Conservation (phyloP, 1,284 basidiomycete species). For the Xanthoconium separans region DNA sequence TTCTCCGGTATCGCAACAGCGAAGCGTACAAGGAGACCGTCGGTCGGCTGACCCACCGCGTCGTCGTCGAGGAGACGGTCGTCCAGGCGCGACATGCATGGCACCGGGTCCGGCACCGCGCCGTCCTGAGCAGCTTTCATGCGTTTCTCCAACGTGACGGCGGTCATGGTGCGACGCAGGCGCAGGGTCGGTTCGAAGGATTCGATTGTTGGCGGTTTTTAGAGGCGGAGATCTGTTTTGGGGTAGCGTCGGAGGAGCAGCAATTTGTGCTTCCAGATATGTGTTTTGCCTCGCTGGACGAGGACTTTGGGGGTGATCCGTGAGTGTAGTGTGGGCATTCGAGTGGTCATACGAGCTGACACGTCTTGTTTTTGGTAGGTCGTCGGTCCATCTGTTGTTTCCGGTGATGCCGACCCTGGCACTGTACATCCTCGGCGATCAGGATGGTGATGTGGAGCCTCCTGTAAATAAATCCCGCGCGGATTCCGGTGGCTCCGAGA, state of each 20-base stretch:
- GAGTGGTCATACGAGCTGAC: not conserved
- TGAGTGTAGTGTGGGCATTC: slow-evolving; percentile 9
- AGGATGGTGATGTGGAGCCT: slow-evolving; percentile 17
- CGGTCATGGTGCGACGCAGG: not conserved
- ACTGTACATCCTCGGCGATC: slow-evolving; percentile 44
- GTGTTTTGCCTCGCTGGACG: slow-evolving; percentile 37
- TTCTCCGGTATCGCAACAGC: slow-evolving; percentile 56
- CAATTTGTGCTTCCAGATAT: slow-evolving; percentile 38
- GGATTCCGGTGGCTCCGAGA: not conserved
- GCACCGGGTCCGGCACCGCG: slow-evolving; percentile 30
- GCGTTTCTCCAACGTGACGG: slow-evolving; percentile 25
- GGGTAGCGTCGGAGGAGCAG: slow-evolving; percentile 34
- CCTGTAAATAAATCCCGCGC: not conserved
- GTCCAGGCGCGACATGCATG: slow-evolving; percentile 29
- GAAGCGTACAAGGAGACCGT: slow-evolving; percentile 40
- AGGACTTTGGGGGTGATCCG: slow-evolving; percentile 30
- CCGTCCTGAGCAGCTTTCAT: slow-evolving; percentile 27
- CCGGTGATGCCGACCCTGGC: slow-evolving; percentile 51
- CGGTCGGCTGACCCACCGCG: slow-evolving; percentile 16
- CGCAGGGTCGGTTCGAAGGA: slow-evolving; percentile 15
- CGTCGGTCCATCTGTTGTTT: slow-evolving; percentile 49
- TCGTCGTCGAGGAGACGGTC: slow-evolving; percentile 16
- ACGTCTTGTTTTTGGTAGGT: slow-evolving; percentile 25
- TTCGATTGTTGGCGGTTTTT: slow-evolving; percentile 32
- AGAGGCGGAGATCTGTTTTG: slow-evolving; percentile 36